These are phyloP conservation scores for Geosmithia flava DNA, from an alignment of 2,329 filamentous ascomycete genomes.

Conservation along the genomic window DNA sequence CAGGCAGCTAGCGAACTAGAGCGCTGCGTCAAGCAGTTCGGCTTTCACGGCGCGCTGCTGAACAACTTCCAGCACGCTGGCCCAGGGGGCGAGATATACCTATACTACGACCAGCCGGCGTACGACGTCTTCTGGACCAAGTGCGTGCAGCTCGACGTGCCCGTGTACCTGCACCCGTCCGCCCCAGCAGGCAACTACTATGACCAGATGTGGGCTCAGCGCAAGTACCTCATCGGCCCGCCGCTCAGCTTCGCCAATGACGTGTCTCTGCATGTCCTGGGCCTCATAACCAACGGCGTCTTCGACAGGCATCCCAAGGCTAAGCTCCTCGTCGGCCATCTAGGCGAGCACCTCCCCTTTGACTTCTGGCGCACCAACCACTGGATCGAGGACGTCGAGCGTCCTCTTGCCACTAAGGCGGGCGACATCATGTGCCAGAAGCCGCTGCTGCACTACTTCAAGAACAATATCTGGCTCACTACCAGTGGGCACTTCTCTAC, in stretches of 20 bases:
- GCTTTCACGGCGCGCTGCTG: constrained; percentile 51
- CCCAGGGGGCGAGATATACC: constrained; percentile 42
- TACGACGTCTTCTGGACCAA: constrained; percentile 52
- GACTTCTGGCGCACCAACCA: constrained; percentile 37
- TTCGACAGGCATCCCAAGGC: constrained; percentile 33
- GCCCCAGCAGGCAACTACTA: constrained; percentile 42
- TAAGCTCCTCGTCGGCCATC: constrained; percentile 32
- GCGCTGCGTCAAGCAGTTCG: constrained; percentile 40
- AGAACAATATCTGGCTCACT: constrained; percentile 42
- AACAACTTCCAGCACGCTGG: constrained; percentile 50
- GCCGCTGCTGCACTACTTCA: constrained; percentile 39
- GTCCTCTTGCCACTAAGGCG: constrained; percentile 33
- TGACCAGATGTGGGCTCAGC: constrained; percentile 45
- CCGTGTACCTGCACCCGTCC: constrained; percentile 51
- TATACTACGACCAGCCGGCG: constrained; percentile 51
- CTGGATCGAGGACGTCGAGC: constrained; percentile 44
- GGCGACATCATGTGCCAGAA: constrained; percentile 34
- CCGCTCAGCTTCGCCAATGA: constrained; percentile 46
- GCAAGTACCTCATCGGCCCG: constrained; percentile 47
- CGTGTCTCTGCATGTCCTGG: constrained; percentile 43
- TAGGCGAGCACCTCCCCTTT: constrained; percentile 36
- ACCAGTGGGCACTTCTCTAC: constrained; percentile 45
- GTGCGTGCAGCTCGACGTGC: constrained; percentile 46
- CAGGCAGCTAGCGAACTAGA: constrained; percentile 36
- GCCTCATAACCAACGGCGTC: constrained; percentile 36